Conservation (phyloP, 2,329 filamentous ascomycete species). For the Calonectria pauciramosa region DNA sequence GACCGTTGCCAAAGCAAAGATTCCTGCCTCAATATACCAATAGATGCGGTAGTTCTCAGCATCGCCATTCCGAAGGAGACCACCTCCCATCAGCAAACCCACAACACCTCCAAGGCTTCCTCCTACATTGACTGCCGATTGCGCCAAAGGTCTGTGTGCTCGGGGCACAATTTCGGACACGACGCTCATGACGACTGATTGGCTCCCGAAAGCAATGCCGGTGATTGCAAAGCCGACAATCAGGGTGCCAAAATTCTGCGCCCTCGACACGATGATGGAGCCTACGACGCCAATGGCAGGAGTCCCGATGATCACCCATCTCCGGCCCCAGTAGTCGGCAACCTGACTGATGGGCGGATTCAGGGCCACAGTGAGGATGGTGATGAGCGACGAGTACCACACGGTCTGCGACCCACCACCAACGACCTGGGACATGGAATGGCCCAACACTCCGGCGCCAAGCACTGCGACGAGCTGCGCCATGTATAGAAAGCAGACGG, state of each 20-base stretch:
- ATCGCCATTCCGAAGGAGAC: background rate
- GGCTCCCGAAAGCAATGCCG: background rate
- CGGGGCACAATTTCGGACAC: background rate
- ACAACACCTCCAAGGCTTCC: background rate
- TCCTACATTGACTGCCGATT: background rate
- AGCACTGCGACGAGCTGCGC: background rate
- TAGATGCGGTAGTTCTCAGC: background rate
- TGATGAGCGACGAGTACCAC: constrained; percentile 2
- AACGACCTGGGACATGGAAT: background rate
- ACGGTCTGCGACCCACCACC: background rate
- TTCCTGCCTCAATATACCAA: background rate
- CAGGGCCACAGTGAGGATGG: background rate
- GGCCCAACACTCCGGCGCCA: background rate
- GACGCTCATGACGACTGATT: background rate
- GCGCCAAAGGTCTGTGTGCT: background rate
- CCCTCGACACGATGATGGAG: background rate
- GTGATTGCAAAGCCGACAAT: background rate
- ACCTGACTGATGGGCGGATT: background rate
- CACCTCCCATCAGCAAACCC: background rate
- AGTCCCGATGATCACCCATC: background rate
- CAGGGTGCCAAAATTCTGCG: background rate
- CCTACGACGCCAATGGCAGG: background rate
- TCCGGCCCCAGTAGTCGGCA: background rate
- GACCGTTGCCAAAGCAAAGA: background rate
- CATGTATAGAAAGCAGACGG: background rate